Evolutionary conservation across 2,329 filamentous ascomycete species (phyloP), one percentile per base, ranked within the genome.

Genomic region (Hirsutella rhossiliensis): DNA sequence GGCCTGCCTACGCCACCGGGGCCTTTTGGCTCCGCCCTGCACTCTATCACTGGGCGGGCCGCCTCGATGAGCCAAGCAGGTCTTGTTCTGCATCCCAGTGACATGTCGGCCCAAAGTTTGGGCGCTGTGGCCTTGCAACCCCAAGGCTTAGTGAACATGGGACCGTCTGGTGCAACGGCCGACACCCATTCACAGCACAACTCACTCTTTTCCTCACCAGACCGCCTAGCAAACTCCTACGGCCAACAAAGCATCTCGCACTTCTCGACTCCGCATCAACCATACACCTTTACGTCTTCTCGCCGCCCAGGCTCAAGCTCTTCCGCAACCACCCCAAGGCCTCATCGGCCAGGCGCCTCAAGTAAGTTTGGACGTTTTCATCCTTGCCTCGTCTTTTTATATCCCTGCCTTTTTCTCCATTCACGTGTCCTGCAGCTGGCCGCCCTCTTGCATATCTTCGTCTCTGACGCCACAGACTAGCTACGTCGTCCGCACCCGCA

Each of bases 151-250:
- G 28, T 36, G 18, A 40, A 37, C 30, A 31, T 43, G 42, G 46
- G 32, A 42, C 45, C 50, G 37, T 42, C 48, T 40, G 48, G 47
- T 44, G 45, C 46, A 34, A 50, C 46, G 7, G 47, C 47, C 36
- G 54, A 53, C 45, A 43, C 46, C 40, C 50, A 54, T 48, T 49
- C 53, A 48, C 48, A 51, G 17, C 34, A 36, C 34, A 36, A 17
- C 34, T 17, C 34, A 17, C 41, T 50, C 3, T 53, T 55, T 38
- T 20, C 48, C 15, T 41, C 45, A 38, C 37, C 48, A 20, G 55
- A 53, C 8, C 45, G 49, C 11, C 39, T 47, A 41, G 38, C 48
- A 46, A 54, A 52, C 44, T 28, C 43, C 9, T 48, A 52, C 8
- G 40, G 40, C 36, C 52, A 54, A 31, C 47, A 41, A 40, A 50